A percentile compares a stretch with the other conserved stretches of the same genome.
These are phyloP conservation scores for Cicer chorassanicum DNA, from an alignment of 306 rosid genomes.

Conservation along the genomic window DNA sequence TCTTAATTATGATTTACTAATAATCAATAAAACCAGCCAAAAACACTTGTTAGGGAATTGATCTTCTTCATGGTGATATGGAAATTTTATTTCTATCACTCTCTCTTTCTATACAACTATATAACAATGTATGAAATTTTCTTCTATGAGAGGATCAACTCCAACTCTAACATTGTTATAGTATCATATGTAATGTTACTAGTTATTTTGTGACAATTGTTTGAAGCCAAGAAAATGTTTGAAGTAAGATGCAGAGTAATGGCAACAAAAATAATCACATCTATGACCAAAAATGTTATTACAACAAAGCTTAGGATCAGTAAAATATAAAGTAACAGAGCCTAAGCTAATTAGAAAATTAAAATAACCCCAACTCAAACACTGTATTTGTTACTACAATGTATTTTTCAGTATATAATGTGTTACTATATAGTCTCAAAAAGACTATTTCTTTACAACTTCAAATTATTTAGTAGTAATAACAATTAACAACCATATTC, in stretches of 20 bases:
- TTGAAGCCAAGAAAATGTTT: neutral
- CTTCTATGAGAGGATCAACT: neutral
- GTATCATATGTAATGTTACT: neutral
- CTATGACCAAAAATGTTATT: neutral
- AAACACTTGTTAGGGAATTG: neutral
- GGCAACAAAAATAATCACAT: neutral
- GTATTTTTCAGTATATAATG: conserved; percentile 17
- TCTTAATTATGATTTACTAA: no score
- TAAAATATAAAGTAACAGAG: neutral
- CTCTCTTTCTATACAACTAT: neutral
- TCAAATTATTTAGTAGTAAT: conserved; percentile 39
- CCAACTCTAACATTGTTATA: neutral
- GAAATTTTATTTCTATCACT: neutral
- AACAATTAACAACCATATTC: conserved; percentile 27
- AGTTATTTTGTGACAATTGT: neutral
- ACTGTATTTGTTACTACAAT: neutral
- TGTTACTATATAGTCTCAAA: conserved; percentile 20
- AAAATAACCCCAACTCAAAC: neutral
- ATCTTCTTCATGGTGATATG: neutral
- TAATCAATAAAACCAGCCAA: no score
- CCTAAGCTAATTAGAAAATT: neutral
- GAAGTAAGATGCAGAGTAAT: neutral
- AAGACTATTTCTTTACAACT: conserved; percentile 35
- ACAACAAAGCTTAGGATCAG: neutral
- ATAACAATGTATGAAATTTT: neutral